phyloP scores from a whole-genome alignment of 2,329 filamentous ascomycete genomes.

The Phialophora chinensis region DNA sequence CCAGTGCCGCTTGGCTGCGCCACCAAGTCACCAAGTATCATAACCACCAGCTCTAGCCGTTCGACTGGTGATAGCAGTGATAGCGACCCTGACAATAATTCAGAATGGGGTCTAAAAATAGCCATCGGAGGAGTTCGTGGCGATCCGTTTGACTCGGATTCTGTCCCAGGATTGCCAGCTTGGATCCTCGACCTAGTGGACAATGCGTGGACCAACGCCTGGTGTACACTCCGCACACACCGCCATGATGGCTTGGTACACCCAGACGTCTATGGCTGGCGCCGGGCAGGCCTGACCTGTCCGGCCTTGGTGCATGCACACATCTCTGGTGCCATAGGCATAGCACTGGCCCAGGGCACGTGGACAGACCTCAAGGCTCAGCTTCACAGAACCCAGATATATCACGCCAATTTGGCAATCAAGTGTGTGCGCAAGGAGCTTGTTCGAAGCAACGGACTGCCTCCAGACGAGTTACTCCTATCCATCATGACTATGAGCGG shows the following conservation, averaged over 20 bases:
- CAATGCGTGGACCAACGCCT: slow-evolving; percentile 13
- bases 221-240: slow-evolving; percentile 8
- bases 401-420: slow-evolving; percentile 10
- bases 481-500: slow-evolving; percentile 14
- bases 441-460: neutral
- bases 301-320: slow-evolving; percentile 7
- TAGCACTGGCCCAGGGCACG: slow-evolving; percentile 8
- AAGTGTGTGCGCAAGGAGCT: slow-evolving; percentile 13
- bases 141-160: slow-evolving; percentile 7
- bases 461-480: slow-evolving; percentile 7
- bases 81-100: neutral
- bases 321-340: slow-evolving; percentile 12
- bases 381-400: slow-evolving; percentile 6
- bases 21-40: neutral
- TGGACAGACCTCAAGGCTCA: neutral
- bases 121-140: slow-evolving; percentile 1
- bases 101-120: neutral
- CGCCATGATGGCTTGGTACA: slow-evolving; percentile 2
- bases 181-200: slow-evolving; percentile 9
- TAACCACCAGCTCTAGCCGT: neutral
- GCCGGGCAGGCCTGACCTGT: slow-evolving; percentile 7
- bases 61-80: neutral
- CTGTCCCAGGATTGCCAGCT: slow-evolving; percentile 5
- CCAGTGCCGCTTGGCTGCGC: neutral
- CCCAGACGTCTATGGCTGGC: slow-evolving; percentile 13